A percentile compares a stretch with the other conserved stretches of the same genome.
These are phyloP conservation scores for Elsinoe australis DNA, from an alignment of 2,329 filamentous ascomycete genomes.

Conservation along the genomic window DNA sequence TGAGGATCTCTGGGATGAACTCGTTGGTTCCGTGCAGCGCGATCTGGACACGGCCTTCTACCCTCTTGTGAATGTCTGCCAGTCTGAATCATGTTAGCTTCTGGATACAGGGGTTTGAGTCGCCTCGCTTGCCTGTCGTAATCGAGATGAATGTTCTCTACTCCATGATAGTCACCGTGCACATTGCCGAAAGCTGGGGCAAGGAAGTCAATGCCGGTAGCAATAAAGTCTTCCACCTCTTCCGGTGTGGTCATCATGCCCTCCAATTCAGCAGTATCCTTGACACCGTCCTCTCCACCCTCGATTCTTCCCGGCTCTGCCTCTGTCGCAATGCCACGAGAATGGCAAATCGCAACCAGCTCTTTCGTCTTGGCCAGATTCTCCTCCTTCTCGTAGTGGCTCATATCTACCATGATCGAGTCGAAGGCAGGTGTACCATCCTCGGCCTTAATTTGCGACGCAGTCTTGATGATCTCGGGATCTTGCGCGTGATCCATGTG, in stretches of 20 bases:
- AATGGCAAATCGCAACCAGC: conserved; percentile 56
- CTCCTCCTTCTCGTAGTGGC: conserved; percentile 61
- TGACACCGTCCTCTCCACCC: conserved; percentile 66
- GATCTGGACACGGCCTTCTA: conserved; percentile 43
- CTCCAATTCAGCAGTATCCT: conserved; percentile 56
- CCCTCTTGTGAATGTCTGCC: conserved; percentile 42
- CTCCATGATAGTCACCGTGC: conserved; percentile 67
- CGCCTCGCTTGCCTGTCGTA: conserved; percentile 40
- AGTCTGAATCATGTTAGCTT: conserved; percentile 27
- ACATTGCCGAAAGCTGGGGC: conserved; percentile 72
- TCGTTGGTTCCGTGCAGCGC: conserved; percentile 54
- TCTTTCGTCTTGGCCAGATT: conserved; percentile 59
- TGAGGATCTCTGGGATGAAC: conserved; percentile 49
- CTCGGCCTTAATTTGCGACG: conserved; percentile 26
- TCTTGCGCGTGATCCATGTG: conserved; percentile 44
- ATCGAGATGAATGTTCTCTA: conserved; percentile 53
- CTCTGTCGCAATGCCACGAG: conserved; percentile 59
- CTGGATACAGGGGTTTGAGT: neutral
- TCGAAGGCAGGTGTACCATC: conserved; percentile 49
- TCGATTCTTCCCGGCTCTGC: conserved; percentile 66
- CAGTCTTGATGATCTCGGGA: conserved; percentile 36
- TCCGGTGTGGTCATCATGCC: conserved; percentile 60
- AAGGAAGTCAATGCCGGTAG: conserved; percentile 64
- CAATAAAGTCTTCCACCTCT: conserved; percentile 62
- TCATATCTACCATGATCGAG: conserved; percentile 72